phyloP scores from a whole-genome alignment of 164 flowering plant genomes.

The Umbilicus rupestris region DNA sequence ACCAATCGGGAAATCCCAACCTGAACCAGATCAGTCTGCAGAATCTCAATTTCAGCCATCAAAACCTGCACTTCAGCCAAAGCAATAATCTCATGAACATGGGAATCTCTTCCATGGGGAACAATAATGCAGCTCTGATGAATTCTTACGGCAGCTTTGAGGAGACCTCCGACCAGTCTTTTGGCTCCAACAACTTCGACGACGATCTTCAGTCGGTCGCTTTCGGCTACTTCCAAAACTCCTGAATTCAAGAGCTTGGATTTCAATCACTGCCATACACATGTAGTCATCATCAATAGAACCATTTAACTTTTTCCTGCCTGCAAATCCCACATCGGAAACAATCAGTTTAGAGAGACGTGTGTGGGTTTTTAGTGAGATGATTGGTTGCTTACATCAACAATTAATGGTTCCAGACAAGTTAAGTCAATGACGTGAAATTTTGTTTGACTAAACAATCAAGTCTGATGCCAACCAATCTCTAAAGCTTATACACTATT shows the following conservation, averaged over 20 bases:
- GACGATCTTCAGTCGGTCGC: conserved; percentile 57
- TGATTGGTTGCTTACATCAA: background rate
- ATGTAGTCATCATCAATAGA: background rate
- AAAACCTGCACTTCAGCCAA: conserved; percentile 14
- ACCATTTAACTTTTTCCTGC: background rate
- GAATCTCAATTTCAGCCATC: background rate
- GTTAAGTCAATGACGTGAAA: conserved; percentile 3
- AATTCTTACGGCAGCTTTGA: conserved; percentile 29
- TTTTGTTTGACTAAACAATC: background rate
- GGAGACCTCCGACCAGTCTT: conserved; percentile 32
- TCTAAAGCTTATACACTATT: background rate
- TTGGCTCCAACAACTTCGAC: conserved; percentile 32
- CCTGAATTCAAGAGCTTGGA: conserved; percentile 11
- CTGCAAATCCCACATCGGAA: background rate
- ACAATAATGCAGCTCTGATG: conserved; percentile 22
- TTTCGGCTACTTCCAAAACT: conserved; percentile 43
- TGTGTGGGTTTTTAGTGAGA: background rate
- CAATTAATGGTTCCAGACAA: background rate
- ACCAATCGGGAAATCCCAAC: conserved; percentile 32
- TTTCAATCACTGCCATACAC: background rate
- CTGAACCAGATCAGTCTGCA: conserved; percentile 14
- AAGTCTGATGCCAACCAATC: background rate
- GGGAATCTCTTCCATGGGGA: conserved; percentile 15
- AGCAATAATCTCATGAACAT: conserved; percentile 17
- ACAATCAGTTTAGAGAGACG: background rate